These are phyloP conservation scores for Trichoderma sp. DNA, from an alignment of 2,329 filamentous ascomycete genomes.

Conservation along the genomic window DNA sequence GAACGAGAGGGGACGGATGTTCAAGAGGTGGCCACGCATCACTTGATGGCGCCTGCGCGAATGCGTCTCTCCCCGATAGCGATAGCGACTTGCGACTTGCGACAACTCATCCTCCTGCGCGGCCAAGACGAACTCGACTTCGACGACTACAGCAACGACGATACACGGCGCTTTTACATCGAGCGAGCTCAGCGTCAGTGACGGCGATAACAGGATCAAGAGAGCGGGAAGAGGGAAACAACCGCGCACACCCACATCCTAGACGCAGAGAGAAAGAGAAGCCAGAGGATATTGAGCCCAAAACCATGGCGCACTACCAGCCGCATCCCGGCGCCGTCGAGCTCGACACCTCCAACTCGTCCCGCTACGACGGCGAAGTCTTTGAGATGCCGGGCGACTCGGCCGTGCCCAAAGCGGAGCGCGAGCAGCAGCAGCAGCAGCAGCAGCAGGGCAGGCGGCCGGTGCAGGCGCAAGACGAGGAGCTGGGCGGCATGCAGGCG, in stretches of 20 bases:
- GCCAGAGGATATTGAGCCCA: background rate
- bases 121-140: too few species aligned
- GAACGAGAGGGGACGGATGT: too few species aligned
- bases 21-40: too few species aligned
- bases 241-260: too few species aligned
- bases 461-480: conserved; percentile 16
- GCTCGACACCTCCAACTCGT: conserved; percentile 35
- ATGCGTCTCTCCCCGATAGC: too few species aligned
- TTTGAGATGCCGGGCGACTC: conserved; percentile 42
- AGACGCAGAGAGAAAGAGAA: background rate
- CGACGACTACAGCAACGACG: too few species aligned
- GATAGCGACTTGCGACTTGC: too few species aligned
- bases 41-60: too few species aligned
- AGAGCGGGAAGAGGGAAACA: background rate
- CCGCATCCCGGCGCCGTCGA: conserved; percentile 34
- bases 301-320: conserved; percentile 29
- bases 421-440: background rate
- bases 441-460: conserved; percentile 16
- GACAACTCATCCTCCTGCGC: too few species aligned
- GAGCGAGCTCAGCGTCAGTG: too few species aligned
- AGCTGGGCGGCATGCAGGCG: conserved; percentile 27
- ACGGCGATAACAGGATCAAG: too few species aligned
- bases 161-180: too few species aligned
- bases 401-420: conserved; percentile 20
- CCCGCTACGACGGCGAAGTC: conserved; percentile 33